phyloP scores from a whole-genome alignment of 345 rosid genomes.

The rapeseed (Brassica napus) region Da-Ae NC_063447.1:10186001-10186500 shows the following conservation, averaged over 20 bases:
- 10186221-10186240: slow-evolving; percentile 45
- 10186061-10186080: slow-evolving; percentile 60
- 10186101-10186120: slow-evolving; percentile 65
- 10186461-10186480: slow-evolving; percentile 78
- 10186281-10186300: slow-evolving; percentile 77
- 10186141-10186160: slow-evolving; percentile 61
- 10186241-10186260: slow-evolving; percentile 62
- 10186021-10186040: slow-evolving; percentile 51
- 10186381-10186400: slow-evolving; percentile 63
- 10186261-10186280: slow-evolving; percentile 66
- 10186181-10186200: slow-evolving; percentile 80
- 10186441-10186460: slow-evolving; percentile 58
- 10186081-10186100: slow-evolving; percentile 67
- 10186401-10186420: slow-evolving; percentile 52
- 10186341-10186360: slow-evolving; percentile 58
- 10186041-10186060: slow-evolving; percentile 53
- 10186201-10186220: slow-evolving; percentile 66
- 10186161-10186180: slow-evolving; percentile 54
- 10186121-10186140: slow-evolving; percentile 55
- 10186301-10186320: slow-evolving; percentile 56
- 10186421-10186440: slow-evolving; percentile 55
- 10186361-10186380: slow-evolving; percentile 63
- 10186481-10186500: slow-evolving; percentile 60
- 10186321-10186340: slow-evolving; percentile 51
- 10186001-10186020: slow-evolving; percentile 54